Conservation (phyloP, 805 yeast genomes). For the Ogataea thermomethanolica region DNA sequence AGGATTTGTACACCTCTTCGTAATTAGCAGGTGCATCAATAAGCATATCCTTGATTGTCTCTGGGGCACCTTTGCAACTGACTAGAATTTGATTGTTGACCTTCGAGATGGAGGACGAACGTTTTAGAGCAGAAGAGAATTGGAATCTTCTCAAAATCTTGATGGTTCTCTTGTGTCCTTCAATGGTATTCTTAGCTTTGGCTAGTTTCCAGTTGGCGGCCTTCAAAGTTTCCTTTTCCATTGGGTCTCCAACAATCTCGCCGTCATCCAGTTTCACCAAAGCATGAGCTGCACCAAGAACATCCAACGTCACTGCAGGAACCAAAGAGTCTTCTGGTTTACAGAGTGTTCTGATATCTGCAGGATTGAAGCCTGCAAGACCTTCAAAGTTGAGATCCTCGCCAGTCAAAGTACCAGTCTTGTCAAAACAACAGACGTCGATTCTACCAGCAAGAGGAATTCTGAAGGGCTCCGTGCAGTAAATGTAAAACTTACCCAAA, state of each 20-base stretch:
- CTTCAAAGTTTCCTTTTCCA: slow-evolving; percentile 94
- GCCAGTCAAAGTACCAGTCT: slow-evolving; percentile 96
- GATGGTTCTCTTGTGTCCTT: slow-evolving; percentile 42
- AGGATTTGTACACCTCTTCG: slow-evolving; percentile 82
- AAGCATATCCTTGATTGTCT: slow-evolving; percentile 81
- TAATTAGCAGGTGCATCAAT: slow-evolving; percentile 67
- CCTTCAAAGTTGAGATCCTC: slow-evolving; percentile 97
- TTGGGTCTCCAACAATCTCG: slow-evolving; percentile 97
- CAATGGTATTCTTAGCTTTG: slow-evolving; percentile 59
- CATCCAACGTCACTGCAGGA: slow-evolving; percentile 63
- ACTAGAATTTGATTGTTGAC: slow-evolving; percentile 56
- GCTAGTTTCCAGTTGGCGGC: slow-evolving; percentile 85
- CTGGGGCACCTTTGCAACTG: slow-evolving; percentile 97
- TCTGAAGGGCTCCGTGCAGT: slow-evolving; percentile 98
- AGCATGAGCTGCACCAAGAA: slow-evolving; percentile 95
- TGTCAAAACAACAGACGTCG: slow-evolving; percentile 97
- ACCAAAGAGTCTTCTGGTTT: slow-evolving; percentile 51
- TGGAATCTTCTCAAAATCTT: slow-evolving; percentile 90
- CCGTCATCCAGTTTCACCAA: slow-evolving; percentile 93
- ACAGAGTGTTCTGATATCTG: slow-evolving; percentile 52
- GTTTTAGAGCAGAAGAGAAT: slow-evolving; percentile 91
- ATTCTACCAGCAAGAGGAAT: slow-evolving; percentile 97
- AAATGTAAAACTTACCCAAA: slow-evolving; percentile 79
- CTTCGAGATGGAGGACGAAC: slow-evolving; percentile 83
- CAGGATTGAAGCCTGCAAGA: slow-evolving; percentile 70